phyloP scores from a whole-genome alignment of 106 monocot species.

The Posidonia australis region DNA sequence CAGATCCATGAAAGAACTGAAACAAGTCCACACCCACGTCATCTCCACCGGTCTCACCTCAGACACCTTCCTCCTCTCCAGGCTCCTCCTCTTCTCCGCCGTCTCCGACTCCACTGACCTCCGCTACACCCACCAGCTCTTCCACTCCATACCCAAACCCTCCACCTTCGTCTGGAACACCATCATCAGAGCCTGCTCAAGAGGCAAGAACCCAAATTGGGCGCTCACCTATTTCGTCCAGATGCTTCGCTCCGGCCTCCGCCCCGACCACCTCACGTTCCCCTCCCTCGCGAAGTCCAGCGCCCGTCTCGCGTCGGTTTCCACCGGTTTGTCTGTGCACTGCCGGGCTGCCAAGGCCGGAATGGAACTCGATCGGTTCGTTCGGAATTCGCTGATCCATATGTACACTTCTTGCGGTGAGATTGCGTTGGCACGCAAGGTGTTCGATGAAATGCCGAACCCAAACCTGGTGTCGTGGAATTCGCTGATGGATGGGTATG shows the following conservation, averaged over 20 bases:
- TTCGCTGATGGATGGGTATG: slow-evolving; percentile 40
- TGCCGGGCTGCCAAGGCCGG: slow-evolving; percentile 23
- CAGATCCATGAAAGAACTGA: slow-evolving; percentile 26
- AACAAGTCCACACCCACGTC: slow-evolving; percentile 42
- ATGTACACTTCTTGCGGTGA: slow-evolving; percentile 42
- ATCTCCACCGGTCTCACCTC: slow-evolving; percentile 17
- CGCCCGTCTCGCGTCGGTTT: slow-evolving; percentile 29
- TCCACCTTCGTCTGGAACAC: slow-evolving; percentile 39
- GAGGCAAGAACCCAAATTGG: slow-evolving; percentile 27
- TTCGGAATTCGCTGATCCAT: slow-evolving; percentile 54
- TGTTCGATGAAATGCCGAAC: slow-evolving; percentile 37
- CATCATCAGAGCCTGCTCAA: slow-evolving; percentile 57
- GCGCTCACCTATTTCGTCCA: slow-evolving; percentile 11
- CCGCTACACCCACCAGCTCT: slow-evolving; percentile 23
- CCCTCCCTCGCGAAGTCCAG: slow-evolving; percentile 36
- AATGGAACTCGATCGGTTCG: slow-evolving; percentile 25
- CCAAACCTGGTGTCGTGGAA: slow-evolving; percentile 59
- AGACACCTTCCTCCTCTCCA: slow-evolving; percentile 13
- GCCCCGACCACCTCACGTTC: slow-evolving; percentile 14
- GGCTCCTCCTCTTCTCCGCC: slow-evolving; percentile 48
- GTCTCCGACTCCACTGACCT: slow-evolving; percentile 32
- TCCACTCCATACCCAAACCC: slow-evolving; percentile 21
- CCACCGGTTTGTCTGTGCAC: slow-evolving; percentile 27
- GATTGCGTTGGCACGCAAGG: slow-evolving; percentile 16
- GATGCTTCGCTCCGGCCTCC: slow-evolving; percentile 9